Conservation (phyloP, 495 filamentous ascomycete species). For the Echria macrotheca region DNA sequence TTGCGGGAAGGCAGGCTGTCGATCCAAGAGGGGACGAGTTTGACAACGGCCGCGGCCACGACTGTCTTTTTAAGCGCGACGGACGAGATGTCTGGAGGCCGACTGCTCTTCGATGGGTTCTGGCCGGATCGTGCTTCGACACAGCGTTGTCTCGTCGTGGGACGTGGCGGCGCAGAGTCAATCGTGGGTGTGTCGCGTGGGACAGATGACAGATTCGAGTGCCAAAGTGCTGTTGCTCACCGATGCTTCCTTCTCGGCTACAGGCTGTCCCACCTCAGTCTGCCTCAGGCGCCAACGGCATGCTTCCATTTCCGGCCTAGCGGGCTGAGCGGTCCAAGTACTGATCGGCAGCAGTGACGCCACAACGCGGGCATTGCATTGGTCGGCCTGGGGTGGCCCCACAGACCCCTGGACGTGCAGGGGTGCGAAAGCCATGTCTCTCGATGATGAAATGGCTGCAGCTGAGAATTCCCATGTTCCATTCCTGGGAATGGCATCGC, state of each 20-base stretch:
- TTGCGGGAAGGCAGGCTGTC: slow-evolving; percentile 20
- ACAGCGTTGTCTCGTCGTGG: not conserved
- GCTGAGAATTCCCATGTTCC: slow-evolving; percentile 9
- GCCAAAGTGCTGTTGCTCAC: not conserved
- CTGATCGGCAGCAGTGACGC: slow-evolving; percentile 22
- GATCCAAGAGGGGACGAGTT: slow-evolving; percentile 17
- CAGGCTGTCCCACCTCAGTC: not conserved
- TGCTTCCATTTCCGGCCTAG: not conserved
- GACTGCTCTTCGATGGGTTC: not conserved
- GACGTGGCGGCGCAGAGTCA: not conserved
- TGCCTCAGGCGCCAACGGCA: not conserved
- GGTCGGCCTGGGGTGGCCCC: not conserved
- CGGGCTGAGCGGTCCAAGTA: slow-evolving; percentile 1
- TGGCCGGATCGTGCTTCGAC: not conserved
- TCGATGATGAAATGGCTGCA: slow-evolving; percentile 22
- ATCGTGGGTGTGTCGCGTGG: not conserved
- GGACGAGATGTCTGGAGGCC: not conserved
- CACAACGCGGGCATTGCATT: slow-evolving; percentile 8
- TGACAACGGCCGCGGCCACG: not conserved
- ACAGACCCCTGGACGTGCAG: not conserved
- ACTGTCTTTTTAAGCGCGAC: not conserved
- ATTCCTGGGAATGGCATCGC: not conserved
- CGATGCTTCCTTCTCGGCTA: not conserved
- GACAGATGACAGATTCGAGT: not conserved
- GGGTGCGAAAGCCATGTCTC: slow-evolving; percentile 11